A percentile compares a stretch with the other conserved stretches of the same genome.
These are phyloP conservation scores for Rhizophagus sp. DNA, from an alignment of 192 early-diverging fungal genomes.

Conservation along the genomic window DNA sequence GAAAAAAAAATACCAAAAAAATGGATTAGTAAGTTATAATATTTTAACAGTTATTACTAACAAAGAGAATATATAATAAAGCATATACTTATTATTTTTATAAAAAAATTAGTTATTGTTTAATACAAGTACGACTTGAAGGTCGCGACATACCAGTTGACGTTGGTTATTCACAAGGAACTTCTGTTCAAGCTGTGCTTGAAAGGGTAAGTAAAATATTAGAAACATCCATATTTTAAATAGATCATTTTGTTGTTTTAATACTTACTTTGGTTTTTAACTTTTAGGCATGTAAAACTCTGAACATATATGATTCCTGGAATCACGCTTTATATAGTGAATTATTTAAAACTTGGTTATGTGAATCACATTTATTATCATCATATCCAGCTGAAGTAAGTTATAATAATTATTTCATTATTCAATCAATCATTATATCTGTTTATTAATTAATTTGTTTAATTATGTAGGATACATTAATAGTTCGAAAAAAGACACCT, in stretches of 20 bases:
- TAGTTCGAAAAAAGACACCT: constrained; percentile 33
- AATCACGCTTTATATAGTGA: constrained; percentile 31
- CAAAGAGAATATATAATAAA: too few species aligned
- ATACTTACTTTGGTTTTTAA: neutral
- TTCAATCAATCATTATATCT: too few species aligned
- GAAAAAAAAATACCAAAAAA: neutral
- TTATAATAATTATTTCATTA: neutral
- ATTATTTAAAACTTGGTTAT: constrained; percentile 29
- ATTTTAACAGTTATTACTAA: too few species aligned
- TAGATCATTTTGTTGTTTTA: neutral
- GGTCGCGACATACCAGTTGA: constrained; percentile 29
- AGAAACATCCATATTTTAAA: neutral
- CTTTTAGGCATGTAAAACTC: constrained; percentile 27
- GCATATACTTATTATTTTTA: neutral
- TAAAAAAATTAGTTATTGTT: neutral
- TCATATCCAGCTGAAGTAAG: constrained; percentile 26
- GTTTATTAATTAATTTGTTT: neutral
- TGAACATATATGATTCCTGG: constrained; percentile 29
- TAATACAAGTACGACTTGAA: constrained; percentile 32
- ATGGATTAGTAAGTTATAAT: constrained; percentile 16
- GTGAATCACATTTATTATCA: constrained; percentile 29
- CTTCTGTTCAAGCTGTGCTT: constrained; percentile 31
- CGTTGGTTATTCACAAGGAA: constrained; percentile 29
- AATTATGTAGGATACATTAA: constrained; percentile 20
- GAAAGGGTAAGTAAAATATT: constrained; percentile 14